Evolutionary conservation across 257 asterid species (phyloP).

Genomic region (Oldenlandia corymbosa): DNA sequence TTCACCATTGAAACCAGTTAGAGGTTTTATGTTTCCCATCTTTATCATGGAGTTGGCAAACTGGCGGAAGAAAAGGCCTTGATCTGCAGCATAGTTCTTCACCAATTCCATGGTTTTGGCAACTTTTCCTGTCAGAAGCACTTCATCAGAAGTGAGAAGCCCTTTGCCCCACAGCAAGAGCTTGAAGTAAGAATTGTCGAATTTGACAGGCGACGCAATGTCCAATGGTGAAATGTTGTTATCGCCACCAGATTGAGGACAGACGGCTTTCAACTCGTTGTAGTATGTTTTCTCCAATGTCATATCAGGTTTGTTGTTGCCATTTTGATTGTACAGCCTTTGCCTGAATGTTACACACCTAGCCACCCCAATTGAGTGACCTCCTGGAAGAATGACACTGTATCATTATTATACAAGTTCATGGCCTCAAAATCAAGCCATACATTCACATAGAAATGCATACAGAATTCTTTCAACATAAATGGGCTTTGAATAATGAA

Average conservation of each 20-base stretch:
- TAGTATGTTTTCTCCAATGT: conserved; percentile 49
- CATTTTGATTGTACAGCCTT: conserved; percentile 65
- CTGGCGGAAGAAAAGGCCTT: conserved; percentile 48
- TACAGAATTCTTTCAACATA: no score
- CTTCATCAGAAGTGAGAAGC: conserved; percentile 65
- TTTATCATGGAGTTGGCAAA: conserved; percentile 67
- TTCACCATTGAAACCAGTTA: conserved; percentile 51
- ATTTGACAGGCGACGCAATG: conserved; percentile 53
- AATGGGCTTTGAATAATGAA: background rate
- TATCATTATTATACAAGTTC: background rate
- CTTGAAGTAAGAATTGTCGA: conserved; percentile 72
- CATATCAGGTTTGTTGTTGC: conserved; percentile 51
- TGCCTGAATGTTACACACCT: conserved; percentile 67
- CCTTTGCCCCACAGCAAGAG: conserved; percentile 55
- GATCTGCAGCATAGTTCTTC: conserved; percentile 51
- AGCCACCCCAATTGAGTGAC: conserved; percentile 74
- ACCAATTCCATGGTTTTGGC: conserved; percentile 38
- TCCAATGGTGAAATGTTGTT: conserved; percentile 63
- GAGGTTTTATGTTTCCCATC: conserved; percentile 62
- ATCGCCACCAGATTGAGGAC: conserved; percentile 74
- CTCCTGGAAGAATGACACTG: conserved; percentile 43
- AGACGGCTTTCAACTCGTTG: conserved; percentile 40
- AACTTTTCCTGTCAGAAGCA: conserved; percentile 48
- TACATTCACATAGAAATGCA: no score
- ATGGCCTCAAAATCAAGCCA: background rate